Evolutionary conservation across 495 filamentous ascomycete genomes (phyloP).

Genomic region (Rhizodiscina lignyota): DNA sequence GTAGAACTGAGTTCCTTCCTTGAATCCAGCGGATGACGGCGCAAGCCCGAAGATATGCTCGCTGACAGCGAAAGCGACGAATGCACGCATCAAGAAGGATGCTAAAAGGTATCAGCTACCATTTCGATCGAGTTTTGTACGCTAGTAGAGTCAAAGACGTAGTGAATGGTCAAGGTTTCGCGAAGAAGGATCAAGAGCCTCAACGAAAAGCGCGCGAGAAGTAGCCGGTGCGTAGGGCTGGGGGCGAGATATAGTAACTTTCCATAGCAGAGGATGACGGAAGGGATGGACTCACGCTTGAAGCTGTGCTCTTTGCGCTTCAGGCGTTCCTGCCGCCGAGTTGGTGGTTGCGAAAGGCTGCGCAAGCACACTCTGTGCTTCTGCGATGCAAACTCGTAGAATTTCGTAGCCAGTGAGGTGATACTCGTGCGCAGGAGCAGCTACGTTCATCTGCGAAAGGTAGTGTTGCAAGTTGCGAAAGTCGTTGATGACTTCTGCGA

Average conservation of each 20-base stretch:
- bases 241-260: neutral
- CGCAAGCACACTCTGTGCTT: constrained; percentile 58
- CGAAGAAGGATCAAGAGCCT: neutral
- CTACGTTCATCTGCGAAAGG: constrained; percentile 52
- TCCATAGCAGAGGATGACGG: too few relatives aligned
- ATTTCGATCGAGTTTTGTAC: neutral
- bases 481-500: constrained; percentile 72
- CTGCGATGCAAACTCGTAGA: constrained; percentile 54
- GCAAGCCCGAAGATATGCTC: constrained; percentile 63
- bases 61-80: constrained; percentile 70
- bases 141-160: neutral
- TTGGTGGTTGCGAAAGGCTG: constrained; percentile 43
- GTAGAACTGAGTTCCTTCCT: constrained; percentile 47
- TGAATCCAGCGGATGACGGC: constrained; percentile 71
- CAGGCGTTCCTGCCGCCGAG: constrained; percentile 38
- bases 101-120: constrained; percentile 22
- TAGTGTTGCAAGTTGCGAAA: constrained; percentile 70
- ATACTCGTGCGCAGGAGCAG: constrained; percentile 47
- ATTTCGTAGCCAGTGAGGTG: constrained; percentile 64
- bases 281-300: constrained; percentile 58
- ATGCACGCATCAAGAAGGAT: constrained; percentile 63
- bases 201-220: neutral
- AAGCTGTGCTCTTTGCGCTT: constrained; percentile 58
- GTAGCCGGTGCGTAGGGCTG: neutral
- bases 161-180: neutral